A percentile compares a stretch with the other conserved stretches of the same genome.
phyloP scores from a whole-genome alignment of 1,284 basidiomycete species.

The Anthracocystis setariae region DNA sequence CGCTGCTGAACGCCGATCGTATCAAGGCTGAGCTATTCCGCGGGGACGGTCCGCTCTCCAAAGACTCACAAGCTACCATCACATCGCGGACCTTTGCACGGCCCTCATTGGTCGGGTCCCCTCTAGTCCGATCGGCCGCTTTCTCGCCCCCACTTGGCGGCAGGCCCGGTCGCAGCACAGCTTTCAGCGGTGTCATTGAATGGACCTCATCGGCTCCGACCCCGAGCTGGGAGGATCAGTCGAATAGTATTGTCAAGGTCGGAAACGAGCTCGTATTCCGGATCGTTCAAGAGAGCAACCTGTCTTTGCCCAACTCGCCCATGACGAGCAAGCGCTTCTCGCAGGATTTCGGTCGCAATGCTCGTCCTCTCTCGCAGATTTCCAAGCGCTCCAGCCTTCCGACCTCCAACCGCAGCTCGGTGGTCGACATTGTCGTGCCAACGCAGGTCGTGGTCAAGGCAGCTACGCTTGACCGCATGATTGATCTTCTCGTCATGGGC shows the following conservation, averaged over 20 bases:
- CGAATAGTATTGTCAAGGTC: conserved; percentile 29
- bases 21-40: conserved; percentile 26
- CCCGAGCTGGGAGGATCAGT: conserved; percentile 20
- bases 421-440: conserved; percentile 50
- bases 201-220: conserved; percentile 33
- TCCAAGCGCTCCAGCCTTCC: conserved; percentile 62
- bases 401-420: conserved; percentile 59
- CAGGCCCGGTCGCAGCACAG: conserved; percentile 12
- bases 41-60: conserved; percentile 17
- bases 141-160: conserved; percentile 30
- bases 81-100: conserved; percentile 31
- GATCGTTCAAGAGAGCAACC: conserved; percentile 35
- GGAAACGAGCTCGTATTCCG: conserved; percentile 56
- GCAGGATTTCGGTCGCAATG: conserved; percentile 49
- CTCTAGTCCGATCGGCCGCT: conserved; percentile 40
- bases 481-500: conserved; percentile 65
- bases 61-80: conserved; percentile 42
- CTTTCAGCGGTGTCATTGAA: conserved; percentile 51
- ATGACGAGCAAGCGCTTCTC: conserved; percentile 61
- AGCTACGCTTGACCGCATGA: conserved; percentile 58
- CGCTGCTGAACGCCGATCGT: conserved; percentile 41
- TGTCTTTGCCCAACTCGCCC: conserved; percentile 49
- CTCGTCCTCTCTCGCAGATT: conserved; percentile 57
- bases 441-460: conserved; percentile 56
- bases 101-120: conserved; percentile 41